Evolutionary conservation across 2,329 filamentous ascomycete genomes (phyloP).

Genomic region (Aspergillus sclerotialis): DNA sequence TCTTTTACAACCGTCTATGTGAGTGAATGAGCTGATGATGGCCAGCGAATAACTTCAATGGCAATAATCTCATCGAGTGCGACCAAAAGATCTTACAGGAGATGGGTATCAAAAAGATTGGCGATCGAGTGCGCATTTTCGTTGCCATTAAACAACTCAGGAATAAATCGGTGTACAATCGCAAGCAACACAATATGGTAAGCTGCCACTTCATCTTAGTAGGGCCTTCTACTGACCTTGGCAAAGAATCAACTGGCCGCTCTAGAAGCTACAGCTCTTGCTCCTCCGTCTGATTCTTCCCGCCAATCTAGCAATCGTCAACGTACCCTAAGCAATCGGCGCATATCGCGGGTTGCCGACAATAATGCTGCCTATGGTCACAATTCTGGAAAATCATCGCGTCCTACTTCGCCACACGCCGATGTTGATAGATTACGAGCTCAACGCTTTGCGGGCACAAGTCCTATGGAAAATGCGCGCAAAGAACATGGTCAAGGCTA

Average conservation of each 20-base stretch:
- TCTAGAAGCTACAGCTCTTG: constrained; percentile 58
- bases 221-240: constrained; percentile 9
- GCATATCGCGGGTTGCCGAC: constrained; percentile 49
- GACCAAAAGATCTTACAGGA: constrained; percentile 95
- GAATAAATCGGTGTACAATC: constrained; percentile 67
- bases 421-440: constrained; percentile 35
- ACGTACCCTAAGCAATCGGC: constrained; percentile 50
- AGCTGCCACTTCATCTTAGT: constrained; percentile 21
- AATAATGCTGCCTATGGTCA: constrained; percentile 31
- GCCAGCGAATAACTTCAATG: constrained; percentile 85
- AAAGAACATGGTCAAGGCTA: constrained; percentile 47
- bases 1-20: too few species aligned
- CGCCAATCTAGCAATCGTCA: constrained; percentile 52
- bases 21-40: too few species aligned
- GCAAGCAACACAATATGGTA: constrained; percentile 81
- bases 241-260: constrained; percentile 73
- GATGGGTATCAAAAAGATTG: constrained; percentile 97
- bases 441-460: constrained; percentile 55
- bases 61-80: constrained; percentile 92
- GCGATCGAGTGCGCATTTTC: constrained; percentile 87
- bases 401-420: constrained; percentile 59
- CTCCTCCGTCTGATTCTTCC: constrained; percentile 58
- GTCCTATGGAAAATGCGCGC: constrained; percentile 48
- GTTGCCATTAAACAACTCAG: constrained; percentile 76
- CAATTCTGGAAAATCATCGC: constrained; percentile 51